These are phyloP conservation scores for Sporothrix inflata DNA, from an alignment of 2,329 filamentous ascomycete species.

Conservation along the genomic window DNA sequence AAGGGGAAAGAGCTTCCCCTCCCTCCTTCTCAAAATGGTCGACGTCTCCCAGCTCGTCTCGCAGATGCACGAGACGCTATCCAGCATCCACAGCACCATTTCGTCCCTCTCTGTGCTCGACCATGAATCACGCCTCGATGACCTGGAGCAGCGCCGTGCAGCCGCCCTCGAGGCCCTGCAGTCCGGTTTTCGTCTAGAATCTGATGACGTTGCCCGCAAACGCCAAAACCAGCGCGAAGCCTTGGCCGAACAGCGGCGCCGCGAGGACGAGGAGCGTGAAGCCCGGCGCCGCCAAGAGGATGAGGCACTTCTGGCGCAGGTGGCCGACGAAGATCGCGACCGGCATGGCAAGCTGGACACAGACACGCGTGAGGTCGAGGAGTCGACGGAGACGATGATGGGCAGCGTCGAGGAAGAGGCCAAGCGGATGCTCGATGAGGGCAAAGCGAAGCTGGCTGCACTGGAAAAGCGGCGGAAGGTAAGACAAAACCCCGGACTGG, in stretches of 20 bases:
- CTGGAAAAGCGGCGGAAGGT: conserved; percentile 44
- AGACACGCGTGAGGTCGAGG: conserved; percentile 41
- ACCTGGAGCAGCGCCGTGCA: conserved; percentile 46
- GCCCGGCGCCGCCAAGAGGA: conserved; percentile 45
- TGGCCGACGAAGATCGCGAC: conserved; percentile 40
- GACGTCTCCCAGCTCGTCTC: conserved; percentile 47
- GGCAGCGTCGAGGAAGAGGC: conserved; percentile 42
- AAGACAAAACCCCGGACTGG: neutral
- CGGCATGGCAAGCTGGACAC: conserved; percentile 39
- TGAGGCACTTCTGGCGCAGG: conserved; percentile 39
- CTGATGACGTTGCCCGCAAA: conserved; percentile 38
- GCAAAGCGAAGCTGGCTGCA: conserved; percentile 40
- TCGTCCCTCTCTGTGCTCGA: conserved; percentile 40
- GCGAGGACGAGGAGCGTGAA: conserved; percentile 48
- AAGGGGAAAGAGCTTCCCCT: neutral
- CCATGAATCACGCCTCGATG: conserved; percentile 45
- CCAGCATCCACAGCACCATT: conserved; percentile 46
- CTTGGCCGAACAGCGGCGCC: conserved; percentile 44
- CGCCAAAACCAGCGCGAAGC: conserved; percentile 40
- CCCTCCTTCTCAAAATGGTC: conserved; percentile 33
- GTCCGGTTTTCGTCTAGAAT: conserved; percentile 41
- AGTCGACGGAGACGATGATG: conserved; percentile 44
- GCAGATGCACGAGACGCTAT: conserved; percentile 50
- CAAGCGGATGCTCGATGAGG: conserved; percentile 39
- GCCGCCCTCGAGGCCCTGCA: conserved; percentile 41